Evolutionary conservation across 345 rosid species (phyloP), one percentile per base, ranked within the genome.

Genomic region (Gossypium arboreum): DNA sequence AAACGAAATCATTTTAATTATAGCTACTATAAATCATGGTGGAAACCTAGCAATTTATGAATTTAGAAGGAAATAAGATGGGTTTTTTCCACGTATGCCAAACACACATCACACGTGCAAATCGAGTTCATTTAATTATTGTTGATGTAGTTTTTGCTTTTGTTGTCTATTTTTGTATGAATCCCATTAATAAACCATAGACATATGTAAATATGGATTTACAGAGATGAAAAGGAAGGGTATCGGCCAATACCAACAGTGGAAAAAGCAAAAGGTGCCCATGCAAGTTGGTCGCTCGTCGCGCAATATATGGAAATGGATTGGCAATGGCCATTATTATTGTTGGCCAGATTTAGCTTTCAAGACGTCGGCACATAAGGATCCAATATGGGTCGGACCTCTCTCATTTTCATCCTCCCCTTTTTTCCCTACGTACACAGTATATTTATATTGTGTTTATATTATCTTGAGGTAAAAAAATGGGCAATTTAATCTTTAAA

Each of bases 221-320:
- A 10, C 8, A 16, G 29, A 11, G 1, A 12, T 12, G 54, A 66
- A 44, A 66, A 66, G 44, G 71, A 44, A 44, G 70, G 12, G 71
- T 12, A 44, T 43, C 70, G 1, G 70, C 70, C 70, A 44, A 66
- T 20, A 7, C 9, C 39, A 64, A 64, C 25, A 41, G 25, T 41
- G 50, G 51, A 64, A 64, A 41, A n/a, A 25, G 51, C 41, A 64
- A 41, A 64, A 45, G 55, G 34, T 22, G 54, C 55, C 71, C 71
- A 67, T 12, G 69, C 69, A 64, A 41, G 15, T 64, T 64, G 69
- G 45, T 59, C 57, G n/a, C 63, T 20, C 39, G 39, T 29, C 39
- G 6, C 39, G 39, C 39, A 29, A 4, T 29, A 29, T 29, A 29
- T 29, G 39, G 39, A 29, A 4, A 9, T 41, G 12, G 48, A 39